Conservation (phyloP, 2,329 filamentous ascomycete species). For the Pseudophaeomoniella oleicola region DNA sequence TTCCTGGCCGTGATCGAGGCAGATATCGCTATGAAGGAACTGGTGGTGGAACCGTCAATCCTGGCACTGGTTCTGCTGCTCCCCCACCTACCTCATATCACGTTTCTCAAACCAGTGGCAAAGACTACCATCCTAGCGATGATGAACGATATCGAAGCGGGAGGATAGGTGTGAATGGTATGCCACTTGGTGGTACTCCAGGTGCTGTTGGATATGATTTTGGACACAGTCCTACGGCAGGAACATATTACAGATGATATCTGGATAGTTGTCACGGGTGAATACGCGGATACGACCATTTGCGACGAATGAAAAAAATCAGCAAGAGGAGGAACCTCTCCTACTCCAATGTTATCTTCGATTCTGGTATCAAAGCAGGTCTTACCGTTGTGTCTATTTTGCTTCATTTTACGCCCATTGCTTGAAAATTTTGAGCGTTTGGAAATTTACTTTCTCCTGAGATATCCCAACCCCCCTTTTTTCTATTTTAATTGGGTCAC, state of each 20-base stretch:
- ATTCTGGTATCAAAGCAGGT: no score
- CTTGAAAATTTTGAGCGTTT: no score
- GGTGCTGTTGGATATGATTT: background rate
- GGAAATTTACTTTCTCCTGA: no score
- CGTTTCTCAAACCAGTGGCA: background rate
- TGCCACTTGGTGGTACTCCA: background rate
- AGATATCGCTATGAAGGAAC: background rate
- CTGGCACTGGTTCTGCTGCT: background rate
- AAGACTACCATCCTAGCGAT: background rate
- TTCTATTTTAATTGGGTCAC: no score
- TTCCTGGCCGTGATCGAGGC: background rate
- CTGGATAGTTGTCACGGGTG: no score
- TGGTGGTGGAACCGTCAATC: background rate
- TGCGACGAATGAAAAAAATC: no score
- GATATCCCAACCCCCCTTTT: no score
- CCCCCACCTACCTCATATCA: background rate
- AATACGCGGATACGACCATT: no score
- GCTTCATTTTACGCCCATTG: no score
- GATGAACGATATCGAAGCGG: background rate
- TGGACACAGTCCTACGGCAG: background rate
- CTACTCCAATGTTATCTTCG: no score
- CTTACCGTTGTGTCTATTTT: no score
- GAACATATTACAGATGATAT: background rate
- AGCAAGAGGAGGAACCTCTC: no score
- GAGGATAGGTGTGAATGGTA: background rate